Evolutionary conservation across 2,329 filamentous ascomycete species (phyloP).

Genomic region (Achaetomium macrosporum): DNA sequence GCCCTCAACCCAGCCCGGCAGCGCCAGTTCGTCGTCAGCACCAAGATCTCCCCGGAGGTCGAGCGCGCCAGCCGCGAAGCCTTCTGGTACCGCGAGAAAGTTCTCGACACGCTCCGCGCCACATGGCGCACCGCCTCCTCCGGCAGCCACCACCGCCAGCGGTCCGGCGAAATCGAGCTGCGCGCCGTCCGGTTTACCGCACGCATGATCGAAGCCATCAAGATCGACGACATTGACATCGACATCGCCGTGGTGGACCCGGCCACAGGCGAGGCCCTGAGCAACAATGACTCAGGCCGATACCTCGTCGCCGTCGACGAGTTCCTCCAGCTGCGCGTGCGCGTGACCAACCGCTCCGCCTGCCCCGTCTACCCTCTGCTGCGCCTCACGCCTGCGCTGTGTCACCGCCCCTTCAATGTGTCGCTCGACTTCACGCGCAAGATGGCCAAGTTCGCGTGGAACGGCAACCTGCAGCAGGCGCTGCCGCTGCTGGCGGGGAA

Average conservation of each 20-base stretch:
- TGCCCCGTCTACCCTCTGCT: conserved; percentile 65
- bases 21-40: conserved; percentile 87
- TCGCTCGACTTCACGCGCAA: conserved; percentile 78
- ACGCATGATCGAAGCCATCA: conserved; percentile 78
- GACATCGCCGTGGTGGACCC: conserved; percentile 49
- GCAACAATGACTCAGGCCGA: conserved; percentile 11
- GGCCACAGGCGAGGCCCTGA: conserved; percentile 11
- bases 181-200: conserved; percentile 66
- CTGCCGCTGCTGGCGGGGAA: conserved; percentile 58
- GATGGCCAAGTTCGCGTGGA: conserved; percentile 62
- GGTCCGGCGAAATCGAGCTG: conserved; percentile 67
- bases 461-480: conserved; percentile 72
- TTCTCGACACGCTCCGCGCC: conserved; percentile 65
- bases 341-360: conserved; percentile 66
- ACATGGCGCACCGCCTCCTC: conserved; percentile 55
- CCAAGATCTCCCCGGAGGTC: conserved; percentile 70
- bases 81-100: conserved; percentile 85
- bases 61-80: conserved; percentile 74
- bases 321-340: conserved; percentile 66
- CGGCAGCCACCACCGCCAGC: conserved; percentile 40
- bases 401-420: conserved; percentile 63
- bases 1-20: conserved; percentile 74
- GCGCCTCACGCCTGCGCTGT: conserved; percentile 69
- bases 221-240: conserved; percentile 71
- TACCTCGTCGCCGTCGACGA: conserved; percentile 44